phyloP scores from a whole-genome alignment of 1,139 yeast genomes.

The Suhomyces bribrorum region DNA sequence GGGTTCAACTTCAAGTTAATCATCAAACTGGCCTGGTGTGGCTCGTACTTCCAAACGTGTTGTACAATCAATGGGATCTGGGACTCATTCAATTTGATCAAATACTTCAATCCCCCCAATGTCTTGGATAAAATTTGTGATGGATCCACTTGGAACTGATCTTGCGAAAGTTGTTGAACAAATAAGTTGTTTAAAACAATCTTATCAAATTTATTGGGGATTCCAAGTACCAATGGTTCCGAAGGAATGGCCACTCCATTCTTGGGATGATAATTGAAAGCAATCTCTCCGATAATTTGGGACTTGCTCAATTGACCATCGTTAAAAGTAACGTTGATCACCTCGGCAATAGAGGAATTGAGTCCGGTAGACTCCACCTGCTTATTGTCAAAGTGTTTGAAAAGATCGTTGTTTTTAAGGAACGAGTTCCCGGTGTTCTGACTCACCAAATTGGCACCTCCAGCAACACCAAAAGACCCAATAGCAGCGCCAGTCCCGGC shows the following conservation, averaged over 20 bases:
- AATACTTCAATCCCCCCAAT: slow-evolving; percentile 73
- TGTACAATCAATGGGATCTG: slow-evolving; percentile 69
- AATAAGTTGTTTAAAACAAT: slow-evolving; percentile 46
- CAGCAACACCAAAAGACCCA: slow-evolving; percentile 5
- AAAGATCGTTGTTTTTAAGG: slow-evolving; percentile 28
- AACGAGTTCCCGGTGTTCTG: slow-evolving; percentile 30
- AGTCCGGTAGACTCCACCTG: slow-evolving; percentile 54
- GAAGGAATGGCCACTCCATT: slow-evolving; percentile 15
- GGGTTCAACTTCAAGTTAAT: slow-evolving; percentile 66
- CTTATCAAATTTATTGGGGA: slow-evolving; percentile 38
- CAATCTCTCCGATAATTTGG: slow-evolving; percentile 76
- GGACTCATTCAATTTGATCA: slow-evolving; percentile 38
- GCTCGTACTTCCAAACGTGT: slow-evolving; percentile 89
- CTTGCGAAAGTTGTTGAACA: slow-evolving; percentile 35
- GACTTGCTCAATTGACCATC: slow-evolving; percentile 62
- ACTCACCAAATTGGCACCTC: slow-evolving; percentile 20
- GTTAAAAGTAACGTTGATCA: slow-evolving; percentile 69
- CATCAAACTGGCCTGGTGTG: slow-evolving; percentile 81
- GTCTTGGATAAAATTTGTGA: slow-evolving; percentile 53
- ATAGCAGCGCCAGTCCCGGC: slow-evolving; percentile 9
- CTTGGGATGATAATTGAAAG: slow-evolving; percentile 59
- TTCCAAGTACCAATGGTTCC: slow-evolving; percentile 25
- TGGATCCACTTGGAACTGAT: slow-evolving; percentile 34
- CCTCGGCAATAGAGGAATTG: slow-evolving; percentile 78
- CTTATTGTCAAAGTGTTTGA: slow-evolving; percentile 47